A percentile compares a stretch with the other conserved stretches of the same genome.
These are phyloP conservation scores for Mycena amicta DNA, from an alignment of 768 basidiomycete genomes.

Conservation along the genomic window DNA sequence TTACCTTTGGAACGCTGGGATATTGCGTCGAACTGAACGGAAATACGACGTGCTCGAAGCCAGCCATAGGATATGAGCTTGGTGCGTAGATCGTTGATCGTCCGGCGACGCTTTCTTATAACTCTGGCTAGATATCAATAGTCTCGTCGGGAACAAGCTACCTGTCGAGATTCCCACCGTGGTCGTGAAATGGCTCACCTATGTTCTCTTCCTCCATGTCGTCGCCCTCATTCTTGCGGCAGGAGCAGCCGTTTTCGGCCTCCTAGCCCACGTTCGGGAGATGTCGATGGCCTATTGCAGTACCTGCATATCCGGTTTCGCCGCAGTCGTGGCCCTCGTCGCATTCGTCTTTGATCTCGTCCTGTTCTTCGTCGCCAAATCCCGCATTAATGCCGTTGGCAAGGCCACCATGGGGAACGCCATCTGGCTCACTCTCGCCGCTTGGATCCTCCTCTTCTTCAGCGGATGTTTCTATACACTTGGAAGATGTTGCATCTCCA, in stretches of 20 bases:
- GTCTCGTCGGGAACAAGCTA: conserved; percentile 69
- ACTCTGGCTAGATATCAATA: conserved; percentile 68
- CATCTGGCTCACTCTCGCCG: conserved; percentile 88
- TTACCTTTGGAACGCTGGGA: conserved; percentile 88
- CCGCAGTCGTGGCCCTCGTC: conserved; percentile 73
- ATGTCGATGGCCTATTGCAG: conserved; percentile 86
- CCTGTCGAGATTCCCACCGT: conserved; percentile 76
- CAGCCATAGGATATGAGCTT: conserved; percentile 85
- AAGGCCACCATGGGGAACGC: conserved; percentile 83
- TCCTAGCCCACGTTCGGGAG: conserved; percentile 86
- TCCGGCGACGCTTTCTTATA: not conserved
- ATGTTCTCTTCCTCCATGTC: conserved; percentile 89
- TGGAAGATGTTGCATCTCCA: conserved; percentile 82
- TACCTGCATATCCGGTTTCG: conserved; percentile 79
- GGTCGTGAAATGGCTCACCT: conserved; percentile 94
- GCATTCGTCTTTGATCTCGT: conserved; percentile 94
- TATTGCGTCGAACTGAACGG: conserved; percentile 71
- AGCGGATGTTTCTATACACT: conserved; percentile 86
- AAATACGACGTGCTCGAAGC: conserved; percentile 72
- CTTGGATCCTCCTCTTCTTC: conserved; percentile 86
- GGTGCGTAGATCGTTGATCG: conserved; percentile 51
- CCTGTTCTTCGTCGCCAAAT: conserved; percentile 86
- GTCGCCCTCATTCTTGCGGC: conserved; percentile 79
- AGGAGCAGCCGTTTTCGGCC: conserved; percentile 75
- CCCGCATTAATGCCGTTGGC: conserved; percentile 81